These are phyloP conservation scores for Septoria petroselini DNA, from an alignment of 2,329 filamentous ascomycete genomes.

Conservation along the genomic window DNA sequence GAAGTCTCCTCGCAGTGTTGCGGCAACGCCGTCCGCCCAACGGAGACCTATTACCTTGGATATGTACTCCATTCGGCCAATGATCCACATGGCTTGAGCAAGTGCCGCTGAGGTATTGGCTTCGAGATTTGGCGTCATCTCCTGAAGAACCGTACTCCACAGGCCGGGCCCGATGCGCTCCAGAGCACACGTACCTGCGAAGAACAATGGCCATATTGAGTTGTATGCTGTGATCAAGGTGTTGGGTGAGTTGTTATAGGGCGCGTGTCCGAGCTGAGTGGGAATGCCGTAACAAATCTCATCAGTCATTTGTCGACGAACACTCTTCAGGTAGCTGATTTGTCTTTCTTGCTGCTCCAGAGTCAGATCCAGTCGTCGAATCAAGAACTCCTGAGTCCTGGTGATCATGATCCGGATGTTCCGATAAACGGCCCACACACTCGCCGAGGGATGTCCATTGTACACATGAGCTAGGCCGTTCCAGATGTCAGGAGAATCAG, in stretches of 20 bases:
- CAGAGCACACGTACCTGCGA: conserved; percentile 35
- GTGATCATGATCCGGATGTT: conserved; percentile 34
- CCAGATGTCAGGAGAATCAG: conserved; percentile 34
- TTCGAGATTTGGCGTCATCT: conserved; percentile 9
- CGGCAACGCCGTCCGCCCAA: conserved; percentile 36
- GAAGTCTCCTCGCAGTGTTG: conserved; percentile 34
- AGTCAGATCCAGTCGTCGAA: conserved; percentile 22
- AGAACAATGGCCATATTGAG: conserved; percentile 37
- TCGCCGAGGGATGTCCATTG: conserved; percentile 21
- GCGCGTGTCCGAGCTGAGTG: conserved; percentile 31
- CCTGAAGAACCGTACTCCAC: conserved; percentile 13
- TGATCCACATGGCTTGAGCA: conserved; percentile 34
- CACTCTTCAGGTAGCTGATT: conserved; percentile 28
- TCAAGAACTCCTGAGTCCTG: conserved; percentile 32
- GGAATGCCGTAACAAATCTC: conserved; percentile 34
- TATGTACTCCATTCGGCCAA: conserved; percentile 35
- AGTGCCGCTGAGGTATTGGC: conserved; percentile 25
- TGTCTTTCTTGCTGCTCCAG: conserved; percentile 24
- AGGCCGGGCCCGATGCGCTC: conserved; percentile 29
- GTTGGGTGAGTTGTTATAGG: conserved; percentile 27
- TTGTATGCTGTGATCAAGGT: conserved; percentile 33
- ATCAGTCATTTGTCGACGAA: conserved; percentile 34
- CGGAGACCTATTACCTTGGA: conserved; percentile 29
- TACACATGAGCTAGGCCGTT: conserved; percentile 33
- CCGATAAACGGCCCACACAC: conserved; percentile 32